Evolutionary conservation across 352 stramenopile genomes (phyloP), one percentile per base, ranked within the genome.

Genomic region (Phytophthora palmivora): DNA sequence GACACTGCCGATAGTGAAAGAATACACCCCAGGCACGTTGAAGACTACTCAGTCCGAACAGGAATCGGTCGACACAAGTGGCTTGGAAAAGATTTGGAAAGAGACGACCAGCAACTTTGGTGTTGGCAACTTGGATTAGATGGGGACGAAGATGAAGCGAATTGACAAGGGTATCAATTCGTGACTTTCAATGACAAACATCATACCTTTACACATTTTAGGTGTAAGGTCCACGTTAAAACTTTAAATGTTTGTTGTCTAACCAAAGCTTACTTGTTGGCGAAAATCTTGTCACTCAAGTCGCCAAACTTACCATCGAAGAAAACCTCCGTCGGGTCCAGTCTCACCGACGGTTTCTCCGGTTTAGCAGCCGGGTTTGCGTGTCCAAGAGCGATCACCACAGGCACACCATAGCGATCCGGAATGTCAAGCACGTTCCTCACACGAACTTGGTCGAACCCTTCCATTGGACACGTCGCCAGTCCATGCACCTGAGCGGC

Each of bases 241-340:
- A 33, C 22, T 49, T 32, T 36, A 36, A 37, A 34, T 33, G 32
- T 30, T 9, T 3, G 28, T 11, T 32, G 26, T 53, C 18, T 52
- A 50, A 16, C 48, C 44, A 37, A 56, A 16, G 19, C 48, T 43
- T 67, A 67, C 52, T 75, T 75, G 48, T 56, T 26, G 2, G 63
- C 65, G 68, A 94, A 89, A 60, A 92, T 67, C 37, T 75, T 62
- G 16, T 78, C 68, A 50, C 74, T 88, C 4, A 81, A 89, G 15
- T 79, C 45, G 39, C 88, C 88, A 58, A 94, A 95, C 53, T 91
- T 93, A 50, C 85, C 87, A 56, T 92, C 81, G 30, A 95, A 96
- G 59, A 96, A 95, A 15, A 96, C 56, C 47, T 94, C 78, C 3
- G 74, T 82, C 6, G 75, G 81, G 14, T 76, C 41, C 12, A 96